A percentile compares a stretch with the other conserved stretches of the same genome.
Conservation (phyloP, 495 filamentous ascomycete species). For the Podospora anserina region DNA sequence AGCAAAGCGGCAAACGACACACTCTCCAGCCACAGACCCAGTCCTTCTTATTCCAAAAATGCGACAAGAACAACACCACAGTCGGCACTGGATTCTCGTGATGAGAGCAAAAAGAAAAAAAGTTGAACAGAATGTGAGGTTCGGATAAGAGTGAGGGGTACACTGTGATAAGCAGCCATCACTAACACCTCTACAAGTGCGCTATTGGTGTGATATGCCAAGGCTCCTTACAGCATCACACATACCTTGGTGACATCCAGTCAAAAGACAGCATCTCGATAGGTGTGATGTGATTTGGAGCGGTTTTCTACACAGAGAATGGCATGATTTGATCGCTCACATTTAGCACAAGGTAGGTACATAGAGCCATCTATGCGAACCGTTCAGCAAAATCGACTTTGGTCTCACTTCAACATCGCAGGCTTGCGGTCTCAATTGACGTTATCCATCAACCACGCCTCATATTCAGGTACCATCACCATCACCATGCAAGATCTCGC, state of each 20-base stretch:
- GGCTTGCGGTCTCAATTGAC: neutral
- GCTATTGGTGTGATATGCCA: slow-evolving; percentile 7
- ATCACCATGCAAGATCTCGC: neutral
- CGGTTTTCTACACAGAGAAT: neutral
- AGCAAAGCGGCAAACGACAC: neutral
- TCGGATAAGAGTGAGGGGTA: neutral
- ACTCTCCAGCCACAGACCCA: neutral
- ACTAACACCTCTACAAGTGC: slow-evolving; percentile 2
- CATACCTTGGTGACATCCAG: neutral
- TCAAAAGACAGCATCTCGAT: neutral
- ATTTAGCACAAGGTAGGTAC: neutral
- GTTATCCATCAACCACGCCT: neutral
- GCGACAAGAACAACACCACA: neutral
- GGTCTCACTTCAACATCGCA: neutral
- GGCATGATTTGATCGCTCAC: neutral
- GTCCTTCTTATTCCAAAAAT: neutral
- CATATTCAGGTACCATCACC: neutral
- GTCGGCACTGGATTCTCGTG: neutral
- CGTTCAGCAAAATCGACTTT: neutral
- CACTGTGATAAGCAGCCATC: neutral
- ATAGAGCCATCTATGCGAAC: neutral
- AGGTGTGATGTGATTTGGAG: slow-evolving; percentile 1
- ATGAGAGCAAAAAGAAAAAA: neutral
- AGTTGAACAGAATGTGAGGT: neutral
- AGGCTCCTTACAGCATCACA: slow-evolving; percentile 4